Percentiles rank a stretch among this genome's conserved stretches.
These are phyloP conservation scores for Eimeria necatrix DNA, from an alignment of 169 alveolate species.

Conservation along the genomic window DNA sequence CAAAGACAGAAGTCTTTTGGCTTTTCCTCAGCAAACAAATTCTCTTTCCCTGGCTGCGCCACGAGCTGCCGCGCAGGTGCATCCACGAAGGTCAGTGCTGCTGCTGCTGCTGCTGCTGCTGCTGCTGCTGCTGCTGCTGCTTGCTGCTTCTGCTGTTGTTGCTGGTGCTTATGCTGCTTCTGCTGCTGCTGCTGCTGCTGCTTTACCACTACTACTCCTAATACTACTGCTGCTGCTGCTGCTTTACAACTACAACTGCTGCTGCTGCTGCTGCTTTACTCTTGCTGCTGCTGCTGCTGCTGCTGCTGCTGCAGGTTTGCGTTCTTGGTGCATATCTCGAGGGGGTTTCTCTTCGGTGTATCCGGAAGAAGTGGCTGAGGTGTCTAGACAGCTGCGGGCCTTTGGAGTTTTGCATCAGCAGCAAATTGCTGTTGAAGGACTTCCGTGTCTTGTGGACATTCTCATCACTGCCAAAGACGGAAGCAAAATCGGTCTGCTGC, in stretches of 20 bases:
- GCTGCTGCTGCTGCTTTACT: not conserved
- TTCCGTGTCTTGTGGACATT: conserved; percentile 72
- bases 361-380: conserved; percentile 75
- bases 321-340: conserved; percentile 83
- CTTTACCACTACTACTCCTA: too few species aligned
- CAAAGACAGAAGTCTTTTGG: conserved; percentile 76
- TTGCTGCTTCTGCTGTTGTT: not conserved
- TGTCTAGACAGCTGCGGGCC: conserved; percentile 29
- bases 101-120: not conserved
- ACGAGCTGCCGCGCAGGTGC: conserved; percentile 79
- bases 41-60: conserved; percentile 83
- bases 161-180: conserved; percentile 2
- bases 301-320: conserved; percentile 71
- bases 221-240: not conserved
- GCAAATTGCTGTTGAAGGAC: not conserved
- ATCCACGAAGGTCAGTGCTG: conserved; percentile 66
- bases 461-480: conserved; percentile 1
- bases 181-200: not conserved
- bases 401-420: conserved; percentile 2
- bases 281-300: not conserved
- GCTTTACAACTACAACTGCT: not conserved
- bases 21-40: conserved; percentile 78
- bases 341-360: conserved; percentile 82
- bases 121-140: not conserved
- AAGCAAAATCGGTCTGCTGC: not conserved